Evolutionary conservation across 2,329 filamentous ascomycete genomes (phyloP).

Genomic region (Xenoacremonium recifei): DNA sequence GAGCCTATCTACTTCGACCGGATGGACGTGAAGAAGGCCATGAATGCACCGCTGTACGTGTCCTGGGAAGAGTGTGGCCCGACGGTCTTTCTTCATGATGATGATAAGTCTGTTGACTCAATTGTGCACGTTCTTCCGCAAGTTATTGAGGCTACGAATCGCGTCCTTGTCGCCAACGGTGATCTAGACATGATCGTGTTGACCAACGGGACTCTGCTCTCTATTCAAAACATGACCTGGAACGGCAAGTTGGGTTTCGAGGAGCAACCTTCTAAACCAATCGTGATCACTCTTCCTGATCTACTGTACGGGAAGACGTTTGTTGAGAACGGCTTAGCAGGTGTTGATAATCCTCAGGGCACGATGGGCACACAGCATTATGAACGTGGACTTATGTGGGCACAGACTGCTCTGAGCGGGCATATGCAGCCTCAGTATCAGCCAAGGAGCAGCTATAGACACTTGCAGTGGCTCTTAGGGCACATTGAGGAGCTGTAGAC

Average conservation of each 20-base stretch:
- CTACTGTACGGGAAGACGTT: no score
- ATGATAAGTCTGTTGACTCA: constrained; percentile 34
- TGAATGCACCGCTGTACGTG: constrained; percentile 56
- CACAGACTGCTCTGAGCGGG: no score
- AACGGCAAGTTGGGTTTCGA: constrained; percentile 70
- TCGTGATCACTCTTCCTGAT: no score
- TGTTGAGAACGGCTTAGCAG: no score
- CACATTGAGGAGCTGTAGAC: no score
- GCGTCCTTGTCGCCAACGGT: constrained; percentile 73
- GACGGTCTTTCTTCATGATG: constrained; percentile 37
- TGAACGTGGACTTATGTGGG: no score
- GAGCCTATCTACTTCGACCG: constrained; percentile 65
- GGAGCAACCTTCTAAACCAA: constrained; percentile 41
- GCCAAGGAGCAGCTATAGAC: no score
- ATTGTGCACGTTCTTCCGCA: neutral
- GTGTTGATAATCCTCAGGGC: no score
- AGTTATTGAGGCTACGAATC: constrained; percentile 69
- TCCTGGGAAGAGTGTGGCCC: constrained; percentile 56
- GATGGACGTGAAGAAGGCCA: constrained; percentile 64
- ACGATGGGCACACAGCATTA: no score
- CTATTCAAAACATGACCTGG: constrained; percentile 82
- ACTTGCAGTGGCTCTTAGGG: no score
- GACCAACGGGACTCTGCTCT: constrained; percentile 66
- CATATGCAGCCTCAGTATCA: no score
- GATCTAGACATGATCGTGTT: constrained; percentile 67